Evolutionary conservation across 257 asterid genomes (phyloP), one percentile per base, ranked within the genome.

Genomic region (Solanum appendiculatum): DNA sequence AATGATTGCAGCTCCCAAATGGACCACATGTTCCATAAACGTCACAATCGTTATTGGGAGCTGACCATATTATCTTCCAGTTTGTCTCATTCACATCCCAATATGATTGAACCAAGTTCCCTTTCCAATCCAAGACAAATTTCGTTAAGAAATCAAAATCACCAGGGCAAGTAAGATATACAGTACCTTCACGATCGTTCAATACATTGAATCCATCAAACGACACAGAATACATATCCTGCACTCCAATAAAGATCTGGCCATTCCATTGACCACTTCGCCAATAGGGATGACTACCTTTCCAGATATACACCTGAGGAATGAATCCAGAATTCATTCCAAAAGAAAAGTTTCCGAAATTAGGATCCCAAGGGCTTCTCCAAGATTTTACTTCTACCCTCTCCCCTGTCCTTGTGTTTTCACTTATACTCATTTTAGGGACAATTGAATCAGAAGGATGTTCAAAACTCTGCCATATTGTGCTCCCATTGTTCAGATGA

Each of bases 241-340:
- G 93, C 1, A 93, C 92, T 0, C 95, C 96, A 13, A 89, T 70
- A 5, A 92, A 90, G 51, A 92, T 93, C 87, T 88, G 87, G 10
- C 94, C 95, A 86, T 93, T 93, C 96, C 96, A 93, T 11, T 93
- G 91, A 2, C 95, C 95, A 39, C 91, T 91, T 82, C 91, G 75
- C 92, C 92, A 91, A 69, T 86, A 86, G 6, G 86, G 86, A 3
- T 74, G 87, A 9, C 88, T 90, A 11, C 88, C 82, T 1, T 87
- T 40, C 90, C 90, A 82, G 12, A 39, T 86, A 63, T 34, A 56
- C 0, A 93, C 84, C 39, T 93, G 94, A 0, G 92, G 92, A 86
- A 91, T 86, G 2, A 66, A 63, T 44, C 34, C n/a, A 9, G 91
- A 91, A 44, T 86, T 89, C 31, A 92, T 92, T 20, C 94, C 93